phyloP scores from a whole-genome alignment of 1,284 basidiomycete genomes.

The Cryptococcus maquisensis region DNA sequence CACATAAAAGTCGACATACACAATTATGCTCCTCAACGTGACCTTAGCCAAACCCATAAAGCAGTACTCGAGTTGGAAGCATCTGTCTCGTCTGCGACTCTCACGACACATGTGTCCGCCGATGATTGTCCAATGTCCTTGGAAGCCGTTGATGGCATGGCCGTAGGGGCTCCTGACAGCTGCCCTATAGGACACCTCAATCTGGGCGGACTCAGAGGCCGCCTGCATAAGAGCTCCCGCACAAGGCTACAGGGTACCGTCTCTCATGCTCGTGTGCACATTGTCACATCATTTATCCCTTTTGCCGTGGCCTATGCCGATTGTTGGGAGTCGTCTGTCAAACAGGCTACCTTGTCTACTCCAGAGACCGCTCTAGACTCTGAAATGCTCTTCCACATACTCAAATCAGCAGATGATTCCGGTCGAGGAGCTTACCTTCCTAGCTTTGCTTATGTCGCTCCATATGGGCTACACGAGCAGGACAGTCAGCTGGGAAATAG shows the following conservation, averaged over 20 bases:
- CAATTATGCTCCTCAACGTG: not conserved
- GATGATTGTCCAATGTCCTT: not conserved
- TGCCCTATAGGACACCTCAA: not conserved
- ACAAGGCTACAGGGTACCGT: constrained; percentile 7
- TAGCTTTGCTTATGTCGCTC: constrained; percentile 28
- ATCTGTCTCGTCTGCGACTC: not conserved
- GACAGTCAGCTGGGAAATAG: constrained; percentile 35
- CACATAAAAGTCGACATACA: constrained; percentile 1
- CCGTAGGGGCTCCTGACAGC: not conserved
- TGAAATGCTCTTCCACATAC: constrained; percentile 22
- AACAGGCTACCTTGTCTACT: not conserved
- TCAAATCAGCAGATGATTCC: constrained; percentile 11
- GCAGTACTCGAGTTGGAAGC: constrained; percentile 1
- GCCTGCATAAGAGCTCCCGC: constrained; percentile 2
- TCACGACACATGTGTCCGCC: not conserved
- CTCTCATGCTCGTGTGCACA: constrained; percentile 2
- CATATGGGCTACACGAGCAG: constrained; percentile 40
- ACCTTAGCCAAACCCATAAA: not conserved
- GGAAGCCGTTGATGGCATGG: constrained; percentile 1
- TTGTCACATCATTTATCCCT: constrained; percentile 17
- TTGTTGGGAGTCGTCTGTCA: constrained; percentile 15
- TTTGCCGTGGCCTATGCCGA: constrained; percentile 11
- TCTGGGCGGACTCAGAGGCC: constrained; percentile 1
- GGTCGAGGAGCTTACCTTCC: constrained; percentile 20
- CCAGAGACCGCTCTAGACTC: not conserved